Base-by-base conservation (phyloP, 352 stramenopile species). In the Phytopythium ostracodes region DNA sequence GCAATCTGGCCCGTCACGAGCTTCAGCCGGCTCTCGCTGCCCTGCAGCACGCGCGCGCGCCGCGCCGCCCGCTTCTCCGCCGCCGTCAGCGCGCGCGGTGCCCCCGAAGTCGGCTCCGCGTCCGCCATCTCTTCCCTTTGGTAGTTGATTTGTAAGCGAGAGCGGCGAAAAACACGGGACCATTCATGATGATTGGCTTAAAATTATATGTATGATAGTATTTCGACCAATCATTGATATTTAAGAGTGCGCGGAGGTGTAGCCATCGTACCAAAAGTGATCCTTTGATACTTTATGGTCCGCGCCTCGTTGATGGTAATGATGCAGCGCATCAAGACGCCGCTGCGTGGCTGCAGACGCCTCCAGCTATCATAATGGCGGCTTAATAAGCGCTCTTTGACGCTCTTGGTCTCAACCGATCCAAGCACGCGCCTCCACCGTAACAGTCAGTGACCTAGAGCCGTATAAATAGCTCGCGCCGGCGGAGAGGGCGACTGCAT, bases 41-140 rank as follows among this genome's bases (percentile, higher is more conserved):
- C 68, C n/a, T 75, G 69, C n/a, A 93, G 55, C 51, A 93, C 81
- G 9, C 79, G 73, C 35, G 81, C 84, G 14, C 80, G 80, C 24
- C 84, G 78, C 22, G 73, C 76, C 10, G 78, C 84, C 9, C 84
- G 84, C 72, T 89, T 89, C 64, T 90, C 79, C 17, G 76, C 77
- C 15, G 81, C 78, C 11, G 70, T 68, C 24, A 65, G 54, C 20
- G 51, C 51, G 29, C 51, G 31, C 29, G 31, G 31, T 2, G 47
- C 47, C 15, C 7, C 47, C 27, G 25, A 12, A 5, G 15, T 22
- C n/a, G n/a, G n/a, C n/a, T 40, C 36, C 18, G 9, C 38, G 15
- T 51, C 25, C 38, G 24, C 55, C 55, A 60, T 60, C 4, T 33
- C 7, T 33, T n/a, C n/a, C 17, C 9, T 50, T 4, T 24, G 17